phyloP scores from a whole-genome alignment of 2,329 filamentous ascomycete genomes.

The Colletotrichum sp. region DNA sequence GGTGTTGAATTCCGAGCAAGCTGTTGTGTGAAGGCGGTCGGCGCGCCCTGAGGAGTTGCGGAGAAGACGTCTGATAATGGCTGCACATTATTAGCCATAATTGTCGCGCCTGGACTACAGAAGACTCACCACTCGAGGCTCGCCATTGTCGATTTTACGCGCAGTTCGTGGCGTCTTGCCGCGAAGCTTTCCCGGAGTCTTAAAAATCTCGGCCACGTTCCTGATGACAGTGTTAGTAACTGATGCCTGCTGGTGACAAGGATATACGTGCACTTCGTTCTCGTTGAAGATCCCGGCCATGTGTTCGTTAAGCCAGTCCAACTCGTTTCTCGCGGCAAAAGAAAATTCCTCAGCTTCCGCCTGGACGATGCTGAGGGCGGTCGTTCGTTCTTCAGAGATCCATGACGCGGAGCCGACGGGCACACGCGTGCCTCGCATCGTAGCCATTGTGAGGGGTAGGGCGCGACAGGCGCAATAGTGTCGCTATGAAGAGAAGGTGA shows the following conservation, averaged over 20 bases:
- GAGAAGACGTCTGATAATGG: slow-evolving; percentile 65
- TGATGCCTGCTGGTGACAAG: not conserved
- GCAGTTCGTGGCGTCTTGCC: slow-evolving; percentile 79
- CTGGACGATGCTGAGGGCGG: slow-evolving; percentile 75
- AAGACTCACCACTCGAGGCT: slow-evolving; percentile 66
- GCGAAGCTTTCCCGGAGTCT: slow-evolving; percentile 83
- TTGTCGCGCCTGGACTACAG: not conserved
- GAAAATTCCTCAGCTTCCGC: slow-evolving; percentile 92
- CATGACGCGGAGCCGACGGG: slow-evolving; percentile 83
- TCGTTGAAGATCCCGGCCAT: slow-evolving; percentile 93
- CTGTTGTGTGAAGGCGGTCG: slow-evolving; percentile 58
- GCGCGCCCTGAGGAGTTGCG: slow-evolving; percentile 56
- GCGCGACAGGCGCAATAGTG: slow-evolving; percentile 14
- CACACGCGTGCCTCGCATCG: slow-evolving; percentile 62
- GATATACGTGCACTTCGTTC: slow-evolving; percentile 75
- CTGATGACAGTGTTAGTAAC: slow-evolving; percentile 47
- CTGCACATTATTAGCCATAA: slow-evolving; percentile 41
- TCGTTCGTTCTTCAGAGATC: slow-evolving; percentile 83
- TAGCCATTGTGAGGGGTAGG: slow-evolving; percentile 26
- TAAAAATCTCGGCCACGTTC: slow-evolving; percentile 94
- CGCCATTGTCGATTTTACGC: slow-evolving; percentile 62
- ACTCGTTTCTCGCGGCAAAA: slow-evolving; percentile 88
- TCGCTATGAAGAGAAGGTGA: slow-evolving; percentile 10
- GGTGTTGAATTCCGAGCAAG: slow-evolving; percentile 56
- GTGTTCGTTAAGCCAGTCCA: slow-evolving; percentile 98